Base-by-base conservation (phyloP, 2,329 filamentous ascomycete genomes). In the Beauveria sp. region DNA sequence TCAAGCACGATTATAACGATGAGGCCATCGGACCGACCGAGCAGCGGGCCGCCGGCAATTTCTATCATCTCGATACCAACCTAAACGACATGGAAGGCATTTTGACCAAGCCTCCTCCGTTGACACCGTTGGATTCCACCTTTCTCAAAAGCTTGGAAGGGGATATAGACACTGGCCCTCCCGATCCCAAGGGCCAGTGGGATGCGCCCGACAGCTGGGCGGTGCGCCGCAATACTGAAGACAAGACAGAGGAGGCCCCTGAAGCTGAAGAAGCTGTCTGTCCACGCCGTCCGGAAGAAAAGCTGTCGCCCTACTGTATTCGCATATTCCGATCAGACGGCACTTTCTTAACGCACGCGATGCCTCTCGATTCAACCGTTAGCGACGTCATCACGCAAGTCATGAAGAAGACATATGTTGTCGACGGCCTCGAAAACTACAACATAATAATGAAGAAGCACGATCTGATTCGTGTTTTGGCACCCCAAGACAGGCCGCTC, bases 171-270 rank as follows among this genome's bases (percentile, higher is more conserved):
- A 73, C 72, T 20, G 67, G 67, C 34, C 61, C 69, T 20, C 55
- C 48, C n/a, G 72, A 72, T 2, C 75, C 76, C 3, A 78, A 79
- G 60, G 86, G 87, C 2, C 84, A 85, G 3, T 99, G 93, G 93
- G 90, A 96, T 72, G 92, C 92, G 3, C 93, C 94, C 1, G 93
- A 97, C 72, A 97, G 92, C 71, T 99, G 94, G 94, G 92, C 90
- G 55, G 93, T 97, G 28, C 90, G 90, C 66, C 87, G 86, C 63
- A 80, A 80, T 50, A 84, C 83, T 8, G 87, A 91, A 66, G 88
- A 91, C 59, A 82, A 82, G 64, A 77, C 80, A n/a, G 69, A 71
- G 66, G 82, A 78, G 66, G 76, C 71, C 5, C 76, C 79, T 1
- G 89, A 91, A 61, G 77, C 83, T 16, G 89, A 92, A 64, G 89